Evolutionary conservation across 2,329 filamentous ascomycete genomes (phyloP).

Genomic region (Alternaria sp.): DNA sequence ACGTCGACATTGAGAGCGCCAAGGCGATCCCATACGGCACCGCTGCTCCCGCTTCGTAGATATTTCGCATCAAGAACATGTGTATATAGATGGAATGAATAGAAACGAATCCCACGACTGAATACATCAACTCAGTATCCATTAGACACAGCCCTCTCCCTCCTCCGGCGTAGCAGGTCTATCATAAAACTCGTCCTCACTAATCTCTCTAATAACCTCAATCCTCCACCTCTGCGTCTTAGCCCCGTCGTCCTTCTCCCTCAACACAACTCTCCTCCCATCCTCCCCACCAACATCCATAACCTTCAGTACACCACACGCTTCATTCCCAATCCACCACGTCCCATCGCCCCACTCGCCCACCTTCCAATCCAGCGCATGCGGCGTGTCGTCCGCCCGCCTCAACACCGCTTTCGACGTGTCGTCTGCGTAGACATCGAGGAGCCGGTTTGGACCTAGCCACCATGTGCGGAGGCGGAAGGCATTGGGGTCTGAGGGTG

Average conservation of each 20-base stretch:
- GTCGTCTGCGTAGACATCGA: constrained; percentile 25
- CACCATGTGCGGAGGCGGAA: constrained; percentile 31
- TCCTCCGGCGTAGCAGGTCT: not conserved
- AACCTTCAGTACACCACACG: constrained; percentile 14
- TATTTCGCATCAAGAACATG: not conserved
- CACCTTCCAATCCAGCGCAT: constrained; percentile 23
- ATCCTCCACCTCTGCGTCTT: constrained; percentile 31
- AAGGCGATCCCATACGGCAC: constrained; percentile 47
- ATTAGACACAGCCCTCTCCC: not conserved
- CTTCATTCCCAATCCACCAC: constrained; percentile 28
- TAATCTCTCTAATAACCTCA: constrained; percentile 21
- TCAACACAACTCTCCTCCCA: constrained; percentile 18
- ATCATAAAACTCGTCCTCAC: constrained; percentile 7
- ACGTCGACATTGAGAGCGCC: constrained; percentile 52
- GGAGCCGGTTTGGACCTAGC: constrained; percentile 22
- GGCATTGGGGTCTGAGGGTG: too few species aligned
- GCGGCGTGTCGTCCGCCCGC: constrained; percentile 5
- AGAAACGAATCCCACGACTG: not conserved
- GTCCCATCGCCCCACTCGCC: constrained; percentile 30
- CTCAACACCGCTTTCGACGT: constrained; percentile 18
- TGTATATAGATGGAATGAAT: not conserved
- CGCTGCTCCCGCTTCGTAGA: constrained; percentile 7
- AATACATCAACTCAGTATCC: not conserved
- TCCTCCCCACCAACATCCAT: constrained; percentile 28
- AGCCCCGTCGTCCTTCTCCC: constrained; percentile 16